Base-by-base conservation (phyloP, 805 yeast species). In the Hanseniaspora osmophila region DNA sequence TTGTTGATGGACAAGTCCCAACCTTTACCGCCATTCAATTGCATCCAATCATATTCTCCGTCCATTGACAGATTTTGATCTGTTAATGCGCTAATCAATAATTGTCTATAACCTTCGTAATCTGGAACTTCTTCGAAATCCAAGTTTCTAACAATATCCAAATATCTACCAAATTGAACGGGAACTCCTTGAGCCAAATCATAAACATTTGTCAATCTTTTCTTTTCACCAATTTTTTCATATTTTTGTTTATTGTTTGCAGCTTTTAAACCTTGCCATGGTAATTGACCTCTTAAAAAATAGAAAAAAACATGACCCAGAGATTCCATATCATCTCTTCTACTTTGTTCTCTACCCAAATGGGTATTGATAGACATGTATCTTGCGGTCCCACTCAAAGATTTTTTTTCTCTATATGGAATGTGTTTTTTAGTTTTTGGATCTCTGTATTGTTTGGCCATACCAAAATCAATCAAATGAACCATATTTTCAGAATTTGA, bases 251-350 rank as follows among this genome's bases (percentile, higher is more conserved):
- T 90, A 70, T 92, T 92, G 37, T 95, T 88, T 52, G 96, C 96
- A 6, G 98, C 98, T 64, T 92, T 90, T 54, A 92, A 72, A 22
- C 98, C 98, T 69, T 92, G 98, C 98, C 98, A 92, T 50, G 98
- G 98, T 58, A 92, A 70, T 48, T 85, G 84, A 41, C 98, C 98
- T 55, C 94, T 77, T 52, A 90, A 65, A 64, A 92, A 92, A 66
- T 92, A 92, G 70, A 92, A 84, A 59, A 92, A 86, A 9, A 92
- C 98, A 63, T 92, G 96, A 32, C 96, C 98, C 59, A 92, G 71
- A 46, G 95, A 85, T 68, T 92, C 98, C 59, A 92, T 74, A 65
- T 92, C 98, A 60, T 92, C 98, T 57, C 98, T 75, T 61, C 98
- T 80, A 57, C 85, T 79, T 69, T 92, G 98, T 64, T 92, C 98